Conservation (phyloP, 257 asterid genomes). For the Capsicum chinense region DNA sequence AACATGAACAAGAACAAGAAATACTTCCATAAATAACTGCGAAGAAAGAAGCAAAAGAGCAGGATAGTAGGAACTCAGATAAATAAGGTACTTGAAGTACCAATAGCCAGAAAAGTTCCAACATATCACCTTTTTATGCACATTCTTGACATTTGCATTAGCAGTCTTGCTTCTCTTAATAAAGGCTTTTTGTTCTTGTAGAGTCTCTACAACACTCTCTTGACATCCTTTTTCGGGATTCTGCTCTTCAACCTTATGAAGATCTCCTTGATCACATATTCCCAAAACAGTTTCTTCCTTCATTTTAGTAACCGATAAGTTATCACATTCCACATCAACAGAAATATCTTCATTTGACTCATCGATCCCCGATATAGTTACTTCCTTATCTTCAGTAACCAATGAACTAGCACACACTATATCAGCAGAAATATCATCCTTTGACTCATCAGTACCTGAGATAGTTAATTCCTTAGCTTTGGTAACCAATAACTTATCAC, state of each 20-base stretch:
- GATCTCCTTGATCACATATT: slow-evolving; percentile 42
- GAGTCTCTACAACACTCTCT: slow-evolving; percentile 32
- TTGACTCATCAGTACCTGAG: slow-evolving; percentile 25
- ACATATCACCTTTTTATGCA: slow-evolving; percentile 59
- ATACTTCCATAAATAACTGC: slow-evolving; percentile 6
- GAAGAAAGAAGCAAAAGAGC: slow-evolving; percentile 4
- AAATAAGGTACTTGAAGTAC: slow-evolving; percentile 19
- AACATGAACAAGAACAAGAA: slow-evolving; percentile 4
- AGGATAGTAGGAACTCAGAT: background rate
- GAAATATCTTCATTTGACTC: slow-evolving; percentile 39
- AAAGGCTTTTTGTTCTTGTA: slow-evolving; percentile 37
- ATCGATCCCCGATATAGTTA: background rate
- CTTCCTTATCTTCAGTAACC: slow-evolving; percentile 42
- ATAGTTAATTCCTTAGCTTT: slow-evolving; percentile 35
- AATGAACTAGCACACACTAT: slow-evolving; percentile 38
- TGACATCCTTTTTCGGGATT: slow-evolving; percentile 25
- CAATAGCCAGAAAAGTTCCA: slow-evolving; percentile 27
- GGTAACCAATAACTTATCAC: slow-evolving; percentile 36
- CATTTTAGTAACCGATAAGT: slow-evolving; percentile 38
- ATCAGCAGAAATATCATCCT: slow-evolving; percentile 40
- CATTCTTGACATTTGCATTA: slow-evolving; percentile 42
- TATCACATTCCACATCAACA: slow-evolving; percentile 34
- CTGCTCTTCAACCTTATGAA: slow-evolving; percentile 30
- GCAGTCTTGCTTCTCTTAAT: slow-evolving; percentile 44
- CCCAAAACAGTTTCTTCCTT: slow-evolving; percentile 40